phyloP scores from a whole-genome alignment of 2,329 filamentous ascomycete species.

The Septoria petroselini region DNA sequence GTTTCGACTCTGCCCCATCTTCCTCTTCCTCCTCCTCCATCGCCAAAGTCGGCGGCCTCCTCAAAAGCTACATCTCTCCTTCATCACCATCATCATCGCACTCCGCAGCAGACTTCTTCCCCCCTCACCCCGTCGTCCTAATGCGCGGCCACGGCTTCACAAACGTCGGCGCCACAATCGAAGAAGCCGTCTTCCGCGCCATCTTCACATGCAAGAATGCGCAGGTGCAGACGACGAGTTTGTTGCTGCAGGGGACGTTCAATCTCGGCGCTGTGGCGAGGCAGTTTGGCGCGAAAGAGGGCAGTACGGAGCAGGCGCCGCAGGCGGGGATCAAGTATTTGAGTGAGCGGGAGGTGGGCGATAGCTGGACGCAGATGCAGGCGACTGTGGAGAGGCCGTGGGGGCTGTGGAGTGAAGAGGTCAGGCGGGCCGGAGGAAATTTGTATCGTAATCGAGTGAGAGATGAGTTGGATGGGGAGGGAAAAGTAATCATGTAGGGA shows the following conservation, averaged over 20 bases:
- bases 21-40: slow-evolving; percentile 27
- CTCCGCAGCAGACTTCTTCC: slow-evolving; percentile 22
- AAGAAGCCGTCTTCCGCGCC: slow-evolving; percentile 47
- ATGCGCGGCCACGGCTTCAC: slow-evolving; percentile 50
- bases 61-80: slow-evolving; percentile 35
- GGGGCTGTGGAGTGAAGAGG: slow-evolving; percentile 45
- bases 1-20: slow-evolving; percentile 35
- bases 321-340: slow-evolving; percentile 45
- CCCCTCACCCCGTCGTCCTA: slow-evolving; percentile 32
- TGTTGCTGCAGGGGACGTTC: slow-evolving; percentile 38
- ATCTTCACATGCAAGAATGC: slow-evolving; percentile 45
- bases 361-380: slow-evolving; percentile 41
- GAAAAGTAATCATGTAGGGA: background rate
- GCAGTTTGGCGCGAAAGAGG: slow-evolving; percentile 39
- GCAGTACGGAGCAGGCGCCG: slow-evolving; percentile 42
- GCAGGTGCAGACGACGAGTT: slow-evolving; percentile 41
- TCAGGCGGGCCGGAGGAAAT: slow-evolving; percentile 34
- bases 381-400: slow-evolving; percentile 40
- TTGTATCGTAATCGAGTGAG: slow-evolving; percentile 16
- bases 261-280: slow-evolving; percentile 42
- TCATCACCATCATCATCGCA: too few relatives aligned
- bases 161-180: slow-evolving; percentile 42
- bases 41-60: slow-evolving; percentile 31
- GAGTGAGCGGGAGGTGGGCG: slow-evolving; percentile 43
- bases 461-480: background rate